phyloP scores from a whole-genome alignment of 2,329 filamentous ascomycete genomes.

The Arthrobotrys sinensis region DNA sequence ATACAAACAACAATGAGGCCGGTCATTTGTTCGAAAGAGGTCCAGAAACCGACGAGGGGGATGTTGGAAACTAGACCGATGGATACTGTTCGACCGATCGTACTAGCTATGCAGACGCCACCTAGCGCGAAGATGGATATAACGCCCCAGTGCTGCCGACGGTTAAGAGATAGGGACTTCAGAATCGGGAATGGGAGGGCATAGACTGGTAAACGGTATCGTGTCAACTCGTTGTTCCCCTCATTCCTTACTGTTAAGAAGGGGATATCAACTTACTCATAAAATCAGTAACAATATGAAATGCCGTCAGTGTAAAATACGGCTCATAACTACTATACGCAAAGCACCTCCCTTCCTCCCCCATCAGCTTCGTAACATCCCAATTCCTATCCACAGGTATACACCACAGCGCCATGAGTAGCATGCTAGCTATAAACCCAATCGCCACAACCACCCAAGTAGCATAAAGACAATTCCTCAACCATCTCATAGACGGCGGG shows the following conservation, averaged over 20 bases:
- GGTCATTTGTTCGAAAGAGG: constrained; percentile 55
- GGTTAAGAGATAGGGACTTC: constrained; percentile 45
- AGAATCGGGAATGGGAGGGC: constrained; percentile 47
- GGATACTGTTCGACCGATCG: constrained; percentile 51
- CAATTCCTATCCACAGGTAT: constrained; percentile 48
- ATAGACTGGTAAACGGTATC: constrained; percentile 27
- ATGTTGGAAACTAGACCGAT: constrained; percentile 49
- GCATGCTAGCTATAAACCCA: constrained; percentile 47
- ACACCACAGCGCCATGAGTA: constrained; percentile 54
- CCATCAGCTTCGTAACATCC: constrained; percentile 53
- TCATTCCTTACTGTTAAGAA: background rate
- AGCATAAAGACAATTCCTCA: constrained; percentile 50
- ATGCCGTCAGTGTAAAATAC: constrained; percentile 52
- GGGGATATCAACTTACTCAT: constrained; percentile 38
- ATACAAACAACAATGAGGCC: constrained; percentile 52
- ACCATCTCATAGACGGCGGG: constrained; percentile 48
- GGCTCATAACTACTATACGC: constrained; percentile 55
- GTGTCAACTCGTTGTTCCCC: background rate
- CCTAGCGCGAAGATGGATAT: constrained; percentile 56
- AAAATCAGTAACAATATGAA: constrained; percentile 50
- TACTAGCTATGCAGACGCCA: constrained; percentile 52
- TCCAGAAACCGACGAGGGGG: constrained; percentile 51
- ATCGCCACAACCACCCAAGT: constrained; percentile 48
- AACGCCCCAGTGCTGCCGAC: constrained; percentile 54
- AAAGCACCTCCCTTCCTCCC: constrained; percentile 45